Conservation (phyloP, 2,329 filamentous ascomycete species). For the Lachnellula suecica region DNA sequence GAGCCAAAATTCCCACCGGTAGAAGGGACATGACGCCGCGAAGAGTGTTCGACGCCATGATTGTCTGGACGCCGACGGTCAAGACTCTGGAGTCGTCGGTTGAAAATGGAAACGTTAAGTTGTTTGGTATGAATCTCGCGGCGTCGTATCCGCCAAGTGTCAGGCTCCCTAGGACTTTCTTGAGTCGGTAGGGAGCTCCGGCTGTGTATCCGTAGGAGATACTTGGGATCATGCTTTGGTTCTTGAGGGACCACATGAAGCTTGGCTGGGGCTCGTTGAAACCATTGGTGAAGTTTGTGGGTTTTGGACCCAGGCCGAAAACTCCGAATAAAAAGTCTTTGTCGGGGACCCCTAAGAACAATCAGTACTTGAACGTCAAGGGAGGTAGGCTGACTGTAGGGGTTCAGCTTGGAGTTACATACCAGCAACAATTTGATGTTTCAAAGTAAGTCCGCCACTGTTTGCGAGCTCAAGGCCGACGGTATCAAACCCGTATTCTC, state of each 20-base stretch:
- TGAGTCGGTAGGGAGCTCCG: slow-evolving; percentile 37
- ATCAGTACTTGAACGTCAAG: too few species aligned
- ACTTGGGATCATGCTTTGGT: slow-evolving; percentile 36
- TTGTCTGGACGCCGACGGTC: not conserved
- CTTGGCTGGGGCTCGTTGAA: slow-evolving; percentile 34
- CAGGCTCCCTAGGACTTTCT: not conserved
- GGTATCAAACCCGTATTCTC: slow-evolving; percentile 21
- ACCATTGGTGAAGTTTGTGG: slow-evolving; percentile 36
- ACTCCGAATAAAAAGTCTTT: slow-evolving; percentile 33
- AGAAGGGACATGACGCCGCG: not conserved
- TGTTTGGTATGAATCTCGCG: not conserved
- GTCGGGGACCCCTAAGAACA: too few species aligned
- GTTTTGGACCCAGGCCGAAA: slow-evolving; percentile 38
- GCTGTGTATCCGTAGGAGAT: slow-evolving; percentile 41
- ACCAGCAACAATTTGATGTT: slow-evolving; percentile 16
- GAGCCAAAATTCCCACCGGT: not conserved
- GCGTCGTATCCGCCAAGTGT: not conserved
- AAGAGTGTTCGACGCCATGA: not conserved
- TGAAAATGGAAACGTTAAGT: not conserved
- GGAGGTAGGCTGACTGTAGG: too few species aligned
- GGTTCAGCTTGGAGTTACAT: slow-evolving; percentile 13
- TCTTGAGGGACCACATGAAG: slow-evolving; percentile 36
- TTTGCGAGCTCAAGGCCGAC: slow-evolving; percentile 14
- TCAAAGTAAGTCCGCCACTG: slow-evolving; percentile 22
- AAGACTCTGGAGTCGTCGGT: not conserved